Evolutionary conservation across 2,329 filamentous ascomycete species (phyloP), one percentile per base, ranked within the genome.

Genomic region (Zarea fungicola): DNA sequence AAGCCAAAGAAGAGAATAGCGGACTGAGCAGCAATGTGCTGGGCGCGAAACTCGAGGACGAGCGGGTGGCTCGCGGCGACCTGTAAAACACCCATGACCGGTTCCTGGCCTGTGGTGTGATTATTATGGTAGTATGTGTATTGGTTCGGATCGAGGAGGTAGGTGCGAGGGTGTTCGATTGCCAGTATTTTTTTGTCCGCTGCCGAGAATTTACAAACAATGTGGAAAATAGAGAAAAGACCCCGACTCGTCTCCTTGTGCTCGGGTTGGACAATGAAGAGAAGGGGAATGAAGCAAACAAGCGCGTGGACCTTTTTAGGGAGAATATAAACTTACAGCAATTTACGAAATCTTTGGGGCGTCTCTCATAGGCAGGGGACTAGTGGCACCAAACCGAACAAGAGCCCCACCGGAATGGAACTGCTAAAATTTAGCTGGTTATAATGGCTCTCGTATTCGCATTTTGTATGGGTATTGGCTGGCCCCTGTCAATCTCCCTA

Each of bases 1-100:
- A 80, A 63, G 35, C 61, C 63, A 29, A 56, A 65, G 25, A 78
- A 48, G 41, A 66, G 67, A 50, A 74, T 63, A 52, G 63, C 71
- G 36, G 77, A 63, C 65, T 81, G 77, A 51, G 69, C 65, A 23
- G 62, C 70, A 22, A 69, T 63, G 18, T 73, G 70, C 55, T 81
- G 71, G 56, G 71, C 60, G 42, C 68, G 66, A 63, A 76, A 75
- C 56, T 73, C 68, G 56, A 75, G 70, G 64, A 68, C 68, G 66
- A 75, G 63, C 58, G 73, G 77, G 56, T 65, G 67, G 59, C 71
- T 69, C 62, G 68, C 67, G 51, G 75, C 58, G 29, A 78, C 71
- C 57, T 81, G 73, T 54, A 83, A 56, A 57, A 81, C 49, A 61
- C 80, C 80, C 80, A 83, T 83, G 56, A 52, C n/a, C n/a, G n/a